Conservation (phyloP, 2,329 filamentous ascomycete genomes). For the Ophiostoma tasmaniense region DNA sequence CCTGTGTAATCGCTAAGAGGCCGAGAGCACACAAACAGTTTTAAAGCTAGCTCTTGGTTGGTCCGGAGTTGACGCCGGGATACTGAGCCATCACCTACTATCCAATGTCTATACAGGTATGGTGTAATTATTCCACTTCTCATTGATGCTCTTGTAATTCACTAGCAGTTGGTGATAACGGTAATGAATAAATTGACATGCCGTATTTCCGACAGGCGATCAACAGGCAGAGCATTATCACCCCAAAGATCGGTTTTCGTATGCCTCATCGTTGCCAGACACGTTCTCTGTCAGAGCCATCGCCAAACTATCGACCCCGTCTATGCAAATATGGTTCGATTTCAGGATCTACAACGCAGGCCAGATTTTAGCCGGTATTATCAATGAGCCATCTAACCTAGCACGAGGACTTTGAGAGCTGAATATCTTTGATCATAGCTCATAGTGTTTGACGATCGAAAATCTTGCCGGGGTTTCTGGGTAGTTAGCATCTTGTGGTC, state of each 20-base stretch:
- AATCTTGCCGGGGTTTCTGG: conserved; percentile 75
- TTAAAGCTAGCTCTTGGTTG: not conserved
- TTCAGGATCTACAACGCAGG: not conserved
- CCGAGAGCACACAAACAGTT: not conserved
- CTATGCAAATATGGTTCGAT: not conserved
- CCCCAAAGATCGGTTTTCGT: not conserved
- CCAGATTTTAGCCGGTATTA: no score
- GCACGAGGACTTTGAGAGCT: not conserved
- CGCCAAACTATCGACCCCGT: no score
- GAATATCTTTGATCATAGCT: not conserved
- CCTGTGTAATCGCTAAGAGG: not conserved
- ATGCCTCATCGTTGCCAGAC: not conserved
- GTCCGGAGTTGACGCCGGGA: no score
- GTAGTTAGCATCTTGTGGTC: conserved; percentile 12
- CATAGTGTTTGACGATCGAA: conserved; percentile 50
- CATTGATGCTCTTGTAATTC: not conserved
- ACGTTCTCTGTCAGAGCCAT: not conserved
- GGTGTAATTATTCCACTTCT: not conserved
- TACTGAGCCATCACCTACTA: not conserved
- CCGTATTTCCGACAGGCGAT: not conserved
- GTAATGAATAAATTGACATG: not conserved
- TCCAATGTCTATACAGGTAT: not conserved
- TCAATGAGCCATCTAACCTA: no score
- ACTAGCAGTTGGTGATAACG: not conserved
- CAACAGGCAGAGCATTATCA: not conserved